A percentile compares a stretch with the other conserved stretches of the same genome.
Conservation (phyloP, 2,329 filamentous ascomycete genomes). For the Alternaria hordeiaustralica region DNA sequence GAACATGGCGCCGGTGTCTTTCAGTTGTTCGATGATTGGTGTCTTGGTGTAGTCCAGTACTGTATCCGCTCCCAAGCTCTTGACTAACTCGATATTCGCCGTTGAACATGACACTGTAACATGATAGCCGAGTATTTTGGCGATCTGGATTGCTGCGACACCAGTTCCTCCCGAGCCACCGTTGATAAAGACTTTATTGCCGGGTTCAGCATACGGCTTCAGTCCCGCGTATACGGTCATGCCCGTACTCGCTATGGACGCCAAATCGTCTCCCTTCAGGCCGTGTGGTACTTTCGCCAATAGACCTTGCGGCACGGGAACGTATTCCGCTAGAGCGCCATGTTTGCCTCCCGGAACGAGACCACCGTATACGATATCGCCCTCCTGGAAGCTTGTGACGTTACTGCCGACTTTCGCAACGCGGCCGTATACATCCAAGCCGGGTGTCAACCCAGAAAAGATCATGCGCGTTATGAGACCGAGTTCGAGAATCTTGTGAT, state of each 20-base stretch:
- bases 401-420: conserved; percentile 44
- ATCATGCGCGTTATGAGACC: conserved; percentile 48
- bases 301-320: conserved; percentile 13
- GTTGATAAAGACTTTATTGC: conserved; percentile 64
- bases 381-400: conserved; percentile 28
- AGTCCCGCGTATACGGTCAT: conserved; percentile 45
- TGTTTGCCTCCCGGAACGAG: conserved; percentile 27
- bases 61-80: conserved; percentile 64
- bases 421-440: conserved; percentile 57
- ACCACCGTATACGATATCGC: conserved; percentile 44
- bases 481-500: conserved; percentile 66
- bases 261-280: conserved; percentile 32
- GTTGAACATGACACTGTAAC: conserved; percentile 65
- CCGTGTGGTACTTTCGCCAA: conserved; percentile 16
- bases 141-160: conserved; percentile 65
- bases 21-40: conserved; percentile 56
- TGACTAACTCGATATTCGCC: conserved; percentile 61
- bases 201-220: conserved; percentile 20
- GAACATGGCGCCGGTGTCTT: conserved; percentile 55
- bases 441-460: conserved; percentile 52
- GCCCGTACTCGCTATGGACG: conserved; percentile 37
- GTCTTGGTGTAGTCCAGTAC: conserved; percentile 63
- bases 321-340: conserved; percentile 43
- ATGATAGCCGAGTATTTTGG: conserved; percentile 62
- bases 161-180: conserved; percentile 67